phyloP scores from a whole-genome alignment of 306 rosid genomes.

The Canavalia gladiata region DNA sequence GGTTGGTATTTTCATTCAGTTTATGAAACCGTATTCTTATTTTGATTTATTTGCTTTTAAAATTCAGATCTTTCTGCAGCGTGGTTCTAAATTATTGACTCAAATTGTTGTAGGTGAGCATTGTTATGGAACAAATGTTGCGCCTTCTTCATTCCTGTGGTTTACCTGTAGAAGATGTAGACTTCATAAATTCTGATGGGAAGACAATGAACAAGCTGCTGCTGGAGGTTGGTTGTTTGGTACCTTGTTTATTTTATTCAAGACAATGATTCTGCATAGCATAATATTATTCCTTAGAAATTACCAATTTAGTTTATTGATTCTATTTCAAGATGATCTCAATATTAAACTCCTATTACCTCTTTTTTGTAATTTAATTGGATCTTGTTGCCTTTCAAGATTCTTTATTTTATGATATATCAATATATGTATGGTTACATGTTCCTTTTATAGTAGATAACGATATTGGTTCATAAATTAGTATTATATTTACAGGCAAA shows the following conservation, averaged over 20 bases:
- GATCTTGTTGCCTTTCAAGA: constrained; percentile 18
- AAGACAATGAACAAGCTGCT: constrained; percentile 91
- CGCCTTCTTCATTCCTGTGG: constrained; percentile 93
- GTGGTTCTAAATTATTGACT: constrained; percentile 8
- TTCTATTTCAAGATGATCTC: constrained; percentile 26
- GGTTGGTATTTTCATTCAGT: constrained; percentile 6
- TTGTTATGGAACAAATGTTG: constrained; percentile 98
- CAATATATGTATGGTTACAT: constrained; percentile 18
- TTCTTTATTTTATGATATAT: constrained; percentile 27
- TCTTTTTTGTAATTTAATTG: background rate
- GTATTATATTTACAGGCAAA: constrained; percentile 67
- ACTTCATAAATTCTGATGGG: constrained; percentile 93
- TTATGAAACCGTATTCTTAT: constrained; percentile 18
- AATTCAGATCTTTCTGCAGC: constrained; percentile 1
- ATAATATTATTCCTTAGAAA: constrained; percentile 26
- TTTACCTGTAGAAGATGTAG: constrained; percentile 83
- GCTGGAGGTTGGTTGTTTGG: constrained; percentile 69
- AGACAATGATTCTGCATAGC: background rate
- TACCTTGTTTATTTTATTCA: constrained; percentile 11
- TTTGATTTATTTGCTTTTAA: background rate
- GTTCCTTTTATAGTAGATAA: constrained; percentile 12
- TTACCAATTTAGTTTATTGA: constrained; percentile 4
- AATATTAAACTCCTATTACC: constrained; percentile 40
- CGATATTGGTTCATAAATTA: constrained; percentile 36
- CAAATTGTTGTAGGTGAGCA: constrained; percentile 79